These are phyloP conservation scores for Citrullus colocynthis DNA, from an alignment of 306 rosid species.

Conservation along the genomic window DNA sequence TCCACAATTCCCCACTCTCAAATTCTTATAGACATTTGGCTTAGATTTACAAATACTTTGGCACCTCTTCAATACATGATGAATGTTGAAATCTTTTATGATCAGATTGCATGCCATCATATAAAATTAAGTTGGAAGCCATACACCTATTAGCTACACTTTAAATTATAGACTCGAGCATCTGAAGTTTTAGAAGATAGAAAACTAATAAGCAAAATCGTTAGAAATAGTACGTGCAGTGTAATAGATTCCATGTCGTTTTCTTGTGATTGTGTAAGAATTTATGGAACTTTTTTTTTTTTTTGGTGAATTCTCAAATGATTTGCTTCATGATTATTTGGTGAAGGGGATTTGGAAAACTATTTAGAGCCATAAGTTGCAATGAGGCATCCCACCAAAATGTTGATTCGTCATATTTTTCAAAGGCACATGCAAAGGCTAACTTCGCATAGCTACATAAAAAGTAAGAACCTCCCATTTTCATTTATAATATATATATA, in stretches of 20 bases:
- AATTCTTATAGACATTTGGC: background rate
- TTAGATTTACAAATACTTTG: background rate
- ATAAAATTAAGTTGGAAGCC: background rate
- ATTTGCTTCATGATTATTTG: background rate
- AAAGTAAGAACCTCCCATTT: background rate
- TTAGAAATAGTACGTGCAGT: background rate
- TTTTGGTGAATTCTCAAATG: background rate
- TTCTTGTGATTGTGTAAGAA: background rate
- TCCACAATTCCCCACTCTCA: background rate
- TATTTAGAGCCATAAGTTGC: conserved; percentile 1
- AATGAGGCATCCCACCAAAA: background rate
- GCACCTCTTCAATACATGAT: background rate
- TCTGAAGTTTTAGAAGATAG: too few species aligned
- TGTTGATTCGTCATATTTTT: conserved; percentile 1
- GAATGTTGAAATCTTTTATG: background rate
- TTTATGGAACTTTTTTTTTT: too few species aligned
- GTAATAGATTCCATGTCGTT: background rate
- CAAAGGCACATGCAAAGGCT: conserved; percentile 1
- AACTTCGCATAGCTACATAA: background rate
- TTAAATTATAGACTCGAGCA: too few species aligned
- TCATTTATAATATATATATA: background rate
- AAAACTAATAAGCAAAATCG: too few species aligned
- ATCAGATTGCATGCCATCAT: background rate
- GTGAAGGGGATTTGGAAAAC: background rate
- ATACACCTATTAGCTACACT: background rate